Evolutionary conservation across 1,284 basidiomycete genomes (phyloP), one percentile per base, ranked within the genome.

Genomic region (Sanguinoderma infundibulare): DNA sequence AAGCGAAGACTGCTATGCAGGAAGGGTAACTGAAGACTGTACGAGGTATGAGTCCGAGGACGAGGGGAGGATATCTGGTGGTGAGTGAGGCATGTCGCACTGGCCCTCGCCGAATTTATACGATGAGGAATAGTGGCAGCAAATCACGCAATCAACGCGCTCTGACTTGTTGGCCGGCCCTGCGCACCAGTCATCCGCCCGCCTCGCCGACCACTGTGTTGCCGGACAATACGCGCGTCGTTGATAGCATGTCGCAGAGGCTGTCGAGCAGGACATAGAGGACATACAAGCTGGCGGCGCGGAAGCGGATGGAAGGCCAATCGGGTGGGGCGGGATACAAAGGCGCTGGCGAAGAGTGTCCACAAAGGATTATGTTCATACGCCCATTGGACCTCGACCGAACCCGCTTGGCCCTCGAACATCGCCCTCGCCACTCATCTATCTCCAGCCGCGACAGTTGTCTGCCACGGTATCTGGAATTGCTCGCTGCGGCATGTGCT

Each of bases 61-160:
- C 58, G 60, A 61, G 49, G 51, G 36, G 56, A n/a, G 59, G 53
- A 50, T 54, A 59, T 54, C 49, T 53, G 40, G 63, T 47, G 63
- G 61, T 64, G 65, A 51, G 62, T 60, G 42, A 50, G 60, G 46
- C 59, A 60, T 64, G n/a, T 54, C 47, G 44, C 54, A 47, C 35
- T 39, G 38, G 42, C 6, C 36, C 24, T 39, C 26, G 59, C 26
- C 35, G 54, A 52, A 63, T 68, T 66, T 67, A 67, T 68, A 66
- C 20, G 60, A 63, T 63, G 60, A 64, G 61, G 64, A 67, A 70
- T 63, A 65, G 65, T 70, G 69, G 64, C 62, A 67, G 59, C 61
- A 62, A 49, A 71, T 71, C 69, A 71, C 69, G 69, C 69, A 69
- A 71, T 71, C 69, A 63, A 66, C 53, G 59, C 57, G 57, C 55